Evolutionary conservation across 257 asterid genomes (phyloP).

Genomic region (Forsythia suspensa): DNA sequence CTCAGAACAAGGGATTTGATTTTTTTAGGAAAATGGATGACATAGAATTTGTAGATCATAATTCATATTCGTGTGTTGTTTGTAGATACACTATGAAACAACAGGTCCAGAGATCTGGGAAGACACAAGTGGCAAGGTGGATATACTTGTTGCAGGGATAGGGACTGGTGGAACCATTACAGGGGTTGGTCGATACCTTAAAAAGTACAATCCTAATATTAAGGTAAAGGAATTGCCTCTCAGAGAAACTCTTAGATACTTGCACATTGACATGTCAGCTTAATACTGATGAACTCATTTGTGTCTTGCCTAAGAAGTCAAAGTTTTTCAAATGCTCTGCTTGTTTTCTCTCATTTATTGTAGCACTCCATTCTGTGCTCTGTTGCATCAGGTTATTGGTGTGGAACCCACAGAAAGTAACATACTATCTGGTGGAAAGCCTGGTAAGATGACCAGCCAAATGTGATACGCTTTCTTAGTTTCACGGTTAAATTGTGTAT

Average conservation of each 20-base stretch:
- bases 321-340: not conserved
- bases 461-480: constrained; percentile 18
- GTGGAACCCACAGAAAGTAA: constrained; percentile 96
- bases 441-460: constrained; percentile 69
- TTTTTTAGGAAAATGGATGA: not conserved
- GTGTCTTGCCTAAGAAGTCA: not conserved
- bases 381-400: constrained; percentile 70
- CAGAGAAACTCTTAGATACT: not conserved
- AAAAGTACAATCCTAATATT: constrained; percentile 63
- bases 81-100: constrained; percentile 91
- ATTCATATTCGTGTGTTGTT: constrained; percentile 14
- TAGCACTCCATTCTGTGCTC: constrained; percentile 12
- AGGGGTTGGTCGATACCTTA: constrained; percentile 88
- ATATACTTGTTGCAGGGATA: constrained; percentile 95
- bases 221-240: constrained; percentile 47
- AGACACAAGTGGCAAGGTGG: constrained; percentile 91
- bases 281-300: not conserved
- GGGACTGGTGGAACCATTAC: constrained; percentile 98
- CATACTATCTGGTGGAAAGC: constrained; percentile 94
- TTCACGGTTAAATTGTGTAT: constrained; percentile 36
- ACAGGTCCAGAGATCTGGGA: constrained; percentile 99
- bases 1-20: not conserved
- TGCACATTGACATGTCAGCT: constrained; percentile 1
- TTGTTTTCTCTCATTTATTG: constrained; percentile 18
- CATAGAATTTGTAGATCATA: constrained; percentile 6